Evolutionary conservation across 768 basidiomycete species (phyloP), one percentile per base, ranked within the genome.

Genomic region (Crassisporium funariophilum): DNA sequence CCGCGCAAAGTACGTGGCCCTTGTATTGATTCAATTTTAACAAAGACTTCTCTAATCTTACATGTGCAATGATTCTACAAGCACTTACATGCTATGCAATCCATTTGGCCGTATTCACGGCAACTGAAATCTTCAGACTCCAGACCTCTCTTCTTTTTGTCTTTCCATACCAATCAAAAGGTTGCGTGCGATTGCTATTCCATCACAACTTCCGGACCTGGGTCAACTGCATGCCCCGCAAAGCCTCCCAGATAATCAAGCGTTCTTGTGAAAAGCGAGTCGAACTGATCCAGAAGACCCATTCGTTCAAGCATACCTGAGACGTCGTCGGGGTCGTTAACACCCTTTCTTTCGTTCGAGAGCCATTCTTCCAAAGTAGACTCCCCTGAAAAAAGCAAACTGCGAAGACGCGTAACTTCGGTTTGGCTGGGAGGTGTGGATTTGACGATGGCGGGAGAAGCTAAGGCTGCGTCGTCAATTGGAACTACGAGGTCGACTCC

Each of bases 291-390:
- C 61, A 84, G 76, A 22, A 85, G 51, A 3, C 83, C 83, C 19
- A 82, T 63, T 22, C 68, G 64, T 53, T 72, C 73, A 59, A 86
- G 60, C 57, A 71, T 67, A 12, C 21, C 56, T 39, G 71, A 64
- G 21, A 75, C 62, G 49, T 75, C 70, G 13, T 64, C 68, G 1
- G 53, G 11, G n/a, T 17, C 24, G 15, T 43, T 38, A 12, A 21
- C 13, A 15, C 46, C 35, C 15, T 38, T 35, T n/a, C 44, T 52
- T 44, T 64, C 41, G 63, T 58, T 57, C 21, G 56, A 58, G 34
- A 89, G 50, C 88, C 88, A 91, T 51, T 86, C 86, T 54, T 90
- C 88, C 35, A 91, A 58, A 7, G 62, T 69, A 9, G 78, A 74
- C 20, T 79, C 75, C 0, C 83, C 85, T 0, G 74, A 70, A 3